Percentiles rank a stretch among this genome's conserved stretches.
Evolutionary conservation across 2,329 filamentous ascomycete species (phyloP).

Genomic region (Cladosporium sp.): DNA sequence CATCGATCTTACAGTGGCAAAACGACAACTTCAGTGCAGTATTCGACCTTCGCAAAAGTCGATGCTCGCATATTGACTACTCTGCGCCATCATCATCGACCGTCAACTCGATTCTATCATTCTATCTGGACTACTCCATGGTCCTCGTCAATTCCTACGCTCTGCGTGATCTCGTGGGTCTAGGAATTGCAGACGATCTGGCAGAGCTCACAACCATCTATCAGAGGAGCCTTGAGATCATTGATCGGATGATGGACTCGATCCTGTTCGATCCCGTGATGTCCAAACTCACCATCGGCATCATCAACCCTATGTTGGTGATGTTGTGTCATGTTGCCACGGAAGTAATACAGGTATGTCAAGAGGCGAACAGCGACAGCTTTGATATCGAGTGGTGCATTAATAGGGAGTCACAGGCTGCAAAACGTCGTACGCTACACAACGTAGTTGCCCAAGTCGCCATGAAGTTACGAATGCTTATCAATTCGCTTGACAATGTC

Average conservation of each 20-base stretch:
- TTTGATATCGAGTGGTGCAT: too few relatives aligned
- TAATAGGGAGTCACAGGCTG: not conserved
- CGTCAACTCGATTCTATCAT: not conserved
- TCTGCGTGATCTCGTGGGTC: constrained; percentile 1
- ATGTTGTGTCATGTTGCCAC: constrained; percentile 10
- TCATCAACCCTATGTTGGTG: constrained; percentile 7
- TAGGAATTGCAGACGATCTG: not conserved
- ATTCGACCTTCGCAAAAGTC: not conserved
- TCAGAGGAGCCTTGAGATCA: constrained; percentile 1
- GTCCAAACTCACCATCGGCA: not conserved
- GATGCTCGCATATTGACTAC: not conserved
- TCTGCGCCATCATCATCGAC: not conserved
- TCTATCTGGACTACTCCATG: constrained; percentile 9
- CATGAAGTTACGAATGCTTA: not conserved
- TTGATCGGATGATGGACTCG: constrained; percentile 2
- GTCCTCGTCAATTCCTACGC: constrained; percentile 9
- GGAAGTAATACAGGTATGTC: constrained; percentile 1
- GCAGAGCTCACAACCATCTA: constrained; percentile 1
- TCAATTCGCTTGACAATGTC: not conserved
- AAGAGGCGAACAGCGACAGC: not conserved
- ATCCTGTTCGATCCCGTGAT: constrained; percentile 1
- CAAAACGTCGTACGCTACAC: not conserved
- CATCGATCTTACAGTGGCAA: not conserved
- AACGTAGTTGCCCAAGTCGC: not conserved
- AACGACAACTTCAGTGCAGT: constrained; percentile 1